Conservation (phyloP, 139 green algal genomes). For the Chlamydomonas sp. region DNA sequence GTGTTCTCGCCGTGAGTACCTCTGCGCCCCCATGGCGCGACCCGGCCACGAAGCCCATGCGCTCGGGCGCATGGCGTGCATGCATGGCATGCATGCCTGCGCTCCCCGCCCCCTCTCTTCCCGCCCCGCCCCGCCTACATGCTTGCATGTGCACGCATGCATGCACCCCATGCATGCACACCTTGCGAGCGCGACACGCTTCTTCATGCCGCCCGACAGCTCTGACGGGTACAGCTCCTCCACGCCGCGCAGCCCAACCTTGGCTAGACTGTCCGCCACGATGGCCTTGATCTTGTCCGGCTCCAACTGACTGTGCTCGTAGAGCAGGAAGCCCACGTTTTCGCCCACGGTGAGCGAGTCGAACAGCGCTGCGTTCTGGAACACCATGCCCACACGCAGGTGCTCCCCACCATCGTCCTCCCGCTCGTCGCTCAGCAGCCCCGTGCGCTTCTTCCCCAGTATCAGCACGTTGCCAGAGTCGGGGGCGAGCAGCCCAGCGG, state of each 20-base stretch:
- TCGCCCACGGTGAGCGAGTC: constrained; percentile 93
- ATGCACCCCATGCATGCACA: constrained; percentile 70
- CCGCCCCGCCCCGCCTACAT: too few species aligned
- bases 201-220: constrained; percentile 97
- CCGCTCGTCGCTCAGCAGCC: constrained; percentile 68
- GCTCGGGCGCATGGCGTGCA: too few species aligned
- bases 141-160: too few species aligned
- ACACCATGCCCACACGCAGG: constrained; percentile 82
- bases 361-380: constrained; percentile 96
- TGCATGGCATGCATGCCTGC: too few species aligned
- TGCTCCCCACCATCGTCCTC: constrained; percentile 11
- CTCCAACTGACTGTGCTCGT: constrained; percentile 82
- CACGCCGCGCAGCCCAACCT: constrained; percentile 86
- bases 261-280: constrained; percentile 69
- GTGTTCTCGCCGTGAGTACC: too few species aligned
- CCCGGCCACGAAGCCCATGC: too few species aligned
- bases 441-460: constrained; percentile 57
- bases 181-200: constrained; percentile 92
- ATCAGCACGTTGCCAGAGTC: constrained; percentile 83
- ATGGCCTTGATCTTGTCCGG: constrained; percentile 51
- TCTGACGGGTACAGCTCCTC: constrained; percentile 84
- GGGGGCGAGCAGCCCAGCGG: constrained; percentile 87
- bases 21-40: too few species aligned
- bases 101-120: too few species aligned
- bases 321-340: constrained; percentile 93